Conservation (phyloP, 495 filamentous ascomycete species). For the Extremus antarcticus region DNA sequence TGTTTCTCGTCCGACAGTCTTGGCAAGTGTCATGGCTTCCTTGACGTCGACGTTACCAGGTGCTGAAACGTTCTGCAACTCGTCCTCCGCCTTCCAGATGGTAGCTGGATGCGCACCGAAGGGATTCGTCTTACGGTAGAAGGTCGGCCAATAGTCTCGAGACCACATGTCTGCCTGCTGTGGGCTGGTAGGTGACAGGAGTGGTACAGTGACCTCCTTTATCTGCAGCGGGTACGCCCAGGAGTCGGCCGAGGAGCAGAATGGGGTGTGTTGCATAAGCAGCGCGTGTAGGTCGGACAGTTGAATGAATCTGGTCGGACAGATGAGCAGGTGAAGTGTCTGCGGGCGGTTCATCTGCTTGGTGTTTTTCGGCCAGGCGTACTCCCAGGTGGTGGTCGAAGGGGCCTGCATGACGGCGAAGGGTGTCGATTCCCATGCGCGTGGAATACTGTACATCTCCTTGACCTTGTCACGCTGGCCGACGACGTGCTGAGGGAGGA, state of each 20-base stretch:
- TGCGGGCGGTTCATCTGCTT: neutral
- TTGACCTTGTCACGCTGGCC: conserved; percentile 23
- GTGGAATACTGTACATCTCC: conserved; percentile 20
- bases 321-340: conserved; percentile 36
- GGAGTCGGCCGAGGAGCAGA: conserved; percentile 17
- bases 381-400: conserved; percentile 3
- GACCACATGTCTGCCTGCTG: conserved; percentile 69
- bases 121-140: conserved; percentile 75
- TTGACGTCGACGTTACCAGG: conserved; percentile 32
- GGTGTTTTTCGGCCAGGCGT: conserved; percentile 1
- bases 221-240: conserved; percentile 34
- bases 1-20: conserved; percentile 47
- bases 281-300: conserved; percentile 34
- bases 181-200: conserved; percentile 60
- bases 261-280: conserved; percentile 10
- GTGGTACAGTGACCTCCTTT: conserved; percentile 52
- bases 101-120: conserved; percentile 60
- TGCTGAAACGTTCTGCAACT: conserved; percentile 33
- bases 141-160: conserved; percentile 69
- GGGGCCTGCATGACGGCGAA: conserved; percentile 9
- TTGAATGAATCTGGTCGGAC: conserved; percentile 31
- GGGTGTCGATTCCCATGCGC: conserved; percentile 12
- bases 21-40: conserved; percentile 60
- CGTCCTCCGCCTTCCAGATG: conserved; percentile 41
- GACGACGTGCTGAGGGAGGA: conserved; percentile 46